phyloP scores from a whole-genome alignment of 331 rosid species.

The Dryas integrifolia region DNA sequence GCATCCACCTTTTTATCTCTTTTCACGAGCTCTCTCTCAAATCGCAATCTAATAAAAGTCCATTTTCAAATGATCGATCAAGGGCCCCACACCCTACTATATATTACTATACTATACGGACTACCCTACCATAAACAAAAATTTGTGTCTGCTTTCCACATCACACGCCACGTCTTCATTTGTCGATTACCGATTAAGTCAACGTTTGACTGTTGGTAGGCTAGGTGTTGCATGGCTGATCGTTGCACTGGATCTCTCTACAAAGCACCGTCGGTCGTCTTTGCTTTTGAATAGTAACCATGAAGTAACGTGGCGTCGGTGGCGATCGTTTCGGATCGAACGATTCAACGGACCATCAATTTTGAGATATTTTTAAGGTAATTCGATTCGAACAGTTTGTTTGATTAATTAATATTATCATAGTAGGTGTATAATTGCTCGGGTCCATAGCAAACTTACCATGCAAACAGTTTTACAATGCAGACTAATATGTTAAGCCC shows the following conservation, averaged over 20 bases:
- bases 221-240: not conserved
- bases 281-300: not conserved
- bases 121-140: not conserved
- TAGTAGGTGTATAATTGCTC: not conserved
- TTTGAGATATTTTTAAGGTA: not conserved
- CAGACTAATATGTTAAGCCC: too few species aligned
- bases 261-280: too few species aligned
- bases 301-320: not conserved
- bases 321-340: not conserved
- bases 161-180: not conserved
- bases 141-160: not conserved
- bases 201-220: not conserved
- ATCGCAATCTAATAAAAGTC: conserved; percentile 1
- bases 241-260: not conserved
- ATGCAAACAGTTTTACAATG: too few species aligned
- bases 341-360: not conserved
- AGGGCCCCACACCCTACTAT: not conserved
- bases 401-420: not conserved
- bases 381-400: not conserved
- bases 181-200: not conserved
- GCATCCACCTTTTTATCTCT: conserved; percentile 15
- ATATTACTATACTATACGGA: not conserved
- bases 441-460: too few species aligned
- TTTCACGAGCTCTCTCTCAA: conserved; percentile 20
- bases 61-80: not conserved